Evolutionary conservation across 2,329 filamentous ascomycete genomes (phyloP).

Genomic region (Trichoderma harzianum): DNA sequence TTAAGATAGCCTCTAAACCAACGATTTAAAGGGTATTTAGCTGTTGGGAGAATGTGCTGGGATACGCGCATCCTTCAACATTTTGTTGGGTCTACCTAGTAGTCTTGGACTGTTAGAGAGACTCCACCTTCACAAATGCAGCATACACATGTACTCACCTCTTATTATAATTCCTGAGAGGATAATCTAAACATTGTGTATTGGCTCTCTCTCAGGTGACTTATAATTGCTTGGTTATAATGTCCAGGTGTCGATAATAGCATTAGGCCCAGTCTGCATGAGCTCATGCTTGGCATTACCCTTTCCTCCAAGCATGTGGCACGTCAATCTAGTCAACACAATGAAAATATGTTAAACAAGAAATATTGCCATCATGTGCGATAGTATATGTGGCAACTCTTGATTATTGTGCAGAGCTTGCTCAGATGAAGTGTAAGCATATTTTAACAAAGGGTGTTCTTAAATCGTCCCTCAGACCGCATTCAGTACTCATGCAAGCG

Average conservation of each 20-base stretch:
- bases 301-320: background rate
- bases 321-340: background rate
- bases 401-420: background rate
- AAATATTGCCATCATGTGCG: background rate
- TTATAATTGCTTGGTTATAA: background rate
- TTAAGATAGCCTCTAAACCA: background rate
- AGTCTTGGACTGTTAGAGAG: background rate
- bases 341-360: background rate
- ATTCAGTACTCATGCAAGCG: background rate
- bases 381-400: background rate
- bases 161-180: background rate
- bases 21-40: background rate
- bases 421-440: background rate
- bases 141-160: background rate
- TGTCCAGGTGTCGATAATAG: background rate
- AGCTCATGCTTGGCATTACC: background rate
- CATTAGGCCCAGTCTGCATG: background rate
- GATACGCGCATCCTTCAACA: background rate
- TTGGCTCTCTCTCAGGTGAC: background rate
- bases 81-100: background rate
- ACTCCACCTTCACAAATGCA: background rate
- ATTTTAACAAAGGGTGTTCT: background rate
- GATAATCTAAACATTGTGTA: background rate
- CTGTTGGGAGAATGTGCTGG: background rate
- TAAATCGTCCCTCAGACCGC: background rate